Base-by-base conservation (phyloP, 2,329 filamentous ascomycete species). In the Diplodia scrobiculata region DNA sequence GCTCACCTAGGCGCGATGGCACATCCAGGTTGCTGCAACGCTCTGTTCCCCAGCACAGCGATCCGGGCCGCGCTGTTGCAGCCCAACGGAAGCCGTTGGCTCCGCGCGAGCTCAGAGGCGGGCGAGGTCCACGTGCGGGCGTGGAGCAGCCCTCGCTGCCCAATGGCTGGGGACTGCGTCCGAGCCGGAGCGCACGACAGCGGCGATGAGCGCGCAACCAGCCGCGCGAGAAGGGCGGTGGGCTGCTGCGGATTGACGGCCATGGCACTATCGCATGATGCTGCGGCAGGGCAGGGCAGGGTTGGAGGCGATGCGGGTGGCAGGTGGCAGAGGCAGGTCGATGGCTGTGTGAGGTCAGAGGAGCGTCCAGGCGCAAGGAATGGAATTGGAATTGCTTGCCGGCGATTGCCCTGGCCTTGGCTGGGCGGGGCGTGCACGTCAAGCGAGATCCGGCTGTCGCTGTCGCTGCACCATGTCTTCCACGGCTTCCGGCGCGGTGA, bases 61-160 rank as follows among this genome's bases (percentile, higher is more conserved):
- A 60, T 60, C 38, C 25, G 14, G 38, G 17, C 38, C 14, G 34
- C 38, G 25, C n/a, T 17, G 38, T 60, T 41, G 55, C 55, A 53
- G 62, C 62, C 62, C 62, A 54, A 64, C 62, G 41, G 62, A 19
- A 41, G 34, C 36, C 50, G 62, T 25, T 36, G 34, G 48, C 62
- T 54, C 62, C 62, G 62, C 34, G 34, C 21, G 19, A 47, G 62
- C 47, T 64, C 34, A 64, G 62, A 64, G 59, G 58, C 58, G 34
- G 60, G 32, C 48, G 34, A n/a, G 17, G 21, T 14, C 34, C 62
- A 64, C 62, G 62, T 64, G 62, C 62, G 50, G 50, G 5, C 11
- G 10, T 29, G 32, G 48, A 52, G 47, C 47, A 38, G 54, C 34
- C 19, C 25, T 58, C 54, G 54, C 34, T 3, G 55, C 55, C 55